phyloP scores from a whole-genome alignment of 306 rosid species.

The Quercus dentata region DNA sequence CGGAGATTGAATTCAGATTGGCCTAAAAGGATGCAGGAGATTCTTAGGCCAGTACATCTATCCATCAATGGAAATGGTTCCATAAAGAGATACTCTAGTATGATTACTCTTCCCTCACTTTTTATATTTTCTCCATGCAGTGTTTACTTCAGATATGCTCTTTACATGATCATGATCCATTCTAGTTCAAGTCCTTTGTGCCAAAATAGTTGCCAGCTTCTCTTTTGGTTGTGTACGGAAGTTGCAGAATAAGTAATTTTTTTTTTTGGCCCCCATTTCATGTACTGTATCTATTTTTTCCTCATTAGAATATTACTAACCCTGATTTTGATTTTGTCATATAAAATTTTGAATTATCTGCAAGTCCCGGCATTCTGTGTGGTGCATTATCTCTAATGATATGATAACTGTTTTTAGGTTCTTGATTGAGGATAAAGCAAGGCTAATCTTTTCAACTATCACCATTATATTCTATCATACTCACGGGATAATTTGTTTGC shows the following conservation, averaged over 20 bases:
- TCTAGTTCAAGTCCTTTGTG: background rate
- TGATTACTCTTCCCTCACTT: constrained; percentile 15
- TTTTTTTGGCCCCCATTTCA: background rate
- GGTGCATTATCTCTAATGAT: background rate
- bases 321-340: background rate
- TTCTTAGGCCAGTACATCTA: constrained; percentile 52
- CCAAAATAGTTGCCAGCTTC: background rate
- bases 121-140: constrained; percentile 5
- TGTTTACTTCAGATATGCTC: constrained; percentile 5
- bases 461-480: background rate
- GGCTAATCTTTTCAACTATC: background rate
- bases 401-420: background rate
- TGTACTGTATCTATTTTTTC: background rate
- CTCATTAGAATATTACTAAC: background rate
- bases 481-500: background rate
- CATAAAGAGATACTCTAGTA: constrained; percentile 53
- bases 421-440: background rate
- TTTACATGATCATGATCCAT: constrained; percentile 2
- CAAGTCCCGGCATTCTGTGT: background rate
- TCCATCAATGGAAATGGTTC: constrained; percentile 55
- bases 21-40: constrained; percentile 93
- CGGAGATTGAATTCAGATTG: constrained; percentile 90
- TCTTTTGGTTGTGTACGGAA: background rate
- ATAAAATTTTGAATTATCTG: background rate
- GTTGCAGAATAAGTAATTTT: background rate